Conservation (phyloP, 306 rosid species). For the Dalbergia cochinchinensis region DNA sequence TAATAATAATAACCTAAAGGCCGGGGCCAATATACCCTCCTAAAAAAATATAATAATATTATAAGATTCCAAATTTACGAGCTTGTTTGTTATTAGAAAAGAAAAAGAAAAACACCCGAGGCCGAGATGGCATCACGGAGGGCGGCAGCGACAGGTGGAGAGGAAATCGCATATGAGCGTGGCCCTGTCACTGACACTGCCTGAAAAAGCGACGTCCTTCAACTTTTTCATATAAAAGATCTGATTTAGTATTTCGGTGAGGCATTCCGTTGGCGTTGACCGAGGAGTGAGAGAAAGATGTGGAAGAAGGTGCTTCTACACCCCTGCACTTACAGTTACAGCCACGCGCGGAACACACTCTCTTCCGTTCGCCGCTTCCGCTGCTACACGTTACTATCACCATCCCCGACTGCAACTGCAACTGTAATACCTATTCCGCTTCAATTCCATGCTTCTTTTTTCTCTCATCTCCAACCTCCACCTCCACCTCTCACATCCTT, state of each 20-base stretch:
- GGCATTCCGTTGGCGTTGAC: background rate
- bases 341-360: slow-evolving; percentile 10
- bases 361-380: slow-evolving; percentile 27
- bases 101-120: background rate
- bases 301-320: background rate
- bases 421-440: too few species aligned
- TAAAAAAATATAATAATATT: too few species aligned
- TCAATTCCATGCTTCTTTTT: slow-evolving; percentile 36
- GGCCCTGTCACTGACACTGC: background rate
- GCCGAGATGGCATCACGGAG: background rate
- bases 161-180: background rate
- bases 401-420: slow-evolving; percentile 3
- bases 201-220: background rate
- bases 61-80: too few species aligned
- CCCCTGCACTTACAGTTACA: background rate
- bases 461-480: slow-evolving; percentile 32
- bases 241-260: background rate
- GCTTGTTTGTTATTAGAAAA: background rate
- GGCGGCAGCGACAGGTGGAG: background rate
- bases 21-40: too few species aligned
- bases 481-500: background rate
- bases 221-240: background rate
- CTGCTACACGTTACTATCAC: background rate
- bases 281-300: background rate
- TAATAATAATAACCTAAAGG: too few species aligned